Conservation (phyloP, 2,329 filamentous ascomycete species). For the Diaporthe amygdali region DNA sequence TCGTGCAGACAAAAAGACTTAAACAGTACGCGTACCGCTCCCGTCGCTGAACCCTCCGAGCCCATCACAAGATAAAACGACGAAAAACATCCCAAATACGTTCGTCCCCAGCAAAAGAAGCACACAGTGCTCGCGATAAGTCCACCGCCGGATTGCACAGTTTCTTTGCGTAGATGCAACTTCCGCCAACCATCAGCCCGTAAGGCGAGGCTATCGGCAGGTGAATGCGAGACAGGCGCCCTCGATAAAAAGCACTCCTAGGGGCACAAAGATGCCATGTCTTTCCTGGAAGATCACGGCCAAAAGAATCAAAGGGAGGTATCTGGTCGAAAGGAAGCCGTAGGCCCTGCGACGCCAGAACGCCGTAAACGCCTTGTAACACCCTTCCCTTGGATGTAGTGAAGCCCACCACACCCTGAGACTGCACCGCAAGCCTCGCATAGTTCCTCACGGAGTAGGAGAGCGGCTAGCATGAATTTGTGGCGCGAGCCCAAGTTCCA, state of each 20-base stretch:
- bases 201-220: too few species aligned
- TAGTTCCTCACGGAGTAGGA: background rate
- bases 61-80: background rate
- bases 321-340: slow-evolving; percentile 18
- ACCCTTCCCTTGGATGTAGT: slow-evolving; percentile 9
- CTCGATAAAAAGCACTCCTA: background rate
- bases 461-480: background rate
- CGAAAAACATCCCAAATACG: background rate
- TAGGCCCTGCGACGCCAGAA: slow-evolving; percentile 23
- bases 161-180: background rate
- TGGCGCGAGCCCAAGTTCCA: background rate
- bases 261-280: background rate
- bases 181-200: background rate
- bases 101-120: background rate
- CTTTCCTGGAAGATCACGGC: background rate
- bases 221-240: background rate
- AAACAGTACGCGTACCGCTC: background rate
- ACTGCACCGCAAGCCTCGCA: background rate
- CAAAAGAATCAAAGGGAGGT: slow-evolving; percentile 18
- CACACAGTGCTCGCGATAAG: background rate
- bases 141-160: background rate
- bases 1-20: background rate
- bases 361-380: slow-evolving; percentile 23
- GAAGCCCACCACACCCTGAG: background rate
- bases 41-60: background rate